These are phyloP conservation scores for Inosperma sp. DNA, from an alignment of 768 basidiomycete genomes.

Conservation along the genomic window DNA sequence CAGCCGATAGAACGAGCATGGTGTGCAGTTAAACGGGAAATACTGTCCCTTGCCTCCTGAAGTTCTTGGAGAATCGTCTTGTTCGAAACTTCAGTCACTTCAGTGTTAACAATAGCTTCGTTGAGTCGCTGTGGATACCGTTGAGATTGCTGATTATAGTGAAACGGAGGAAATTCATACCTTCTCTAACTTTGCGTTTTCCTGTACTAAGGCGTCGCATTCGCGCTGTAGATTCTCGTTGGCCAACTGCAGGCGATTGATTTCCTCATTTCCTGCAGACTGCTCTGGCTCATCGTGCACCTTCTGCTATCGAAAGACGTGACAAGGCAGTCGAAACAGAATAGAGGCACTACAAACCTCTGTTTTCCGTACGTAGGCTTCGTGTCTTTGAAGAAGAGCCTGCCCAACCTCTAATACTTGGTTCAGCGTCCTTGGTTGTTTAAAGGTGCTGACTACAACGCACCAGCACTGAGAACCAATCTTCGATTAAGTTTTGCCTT, in stretches of 20 bases:
- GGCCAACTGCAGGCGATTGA: constrained; percentile 11
- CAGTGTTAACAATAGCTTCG: constrained; percentile 75
- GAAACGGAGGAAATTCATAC: constrained; percentile 27
- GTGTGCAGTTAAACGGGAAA: constrained; percentile 64
- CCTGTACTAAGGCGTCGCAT: constrained; percentile 42
- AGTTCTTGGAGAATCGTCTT: constrained; percentile 70
- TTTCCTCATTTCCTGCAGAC: constrained; percentile 11
- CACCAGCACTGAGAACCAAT: constrained; percentile 83
- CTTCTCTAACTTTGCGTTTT: constrained; percentile 61
- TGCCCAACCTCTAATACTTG: constrained; percentile 73
- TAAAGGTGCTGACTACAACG: constrained; percentile 26
- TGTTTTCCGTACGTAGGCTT: constrained; percentile 73
- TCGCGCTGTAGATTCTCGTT: constrained; percentile 20
- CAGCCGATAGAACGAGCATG: constrained; percentile 67
- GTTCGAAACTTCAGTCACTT: constrained; percentile 75
- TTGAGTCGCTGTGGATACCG: constrained; percentile 59
- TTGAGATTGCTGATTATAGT: not conserved
- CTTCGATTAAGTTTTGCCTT: constrained; percentile 72
- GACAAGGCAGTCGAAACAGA: constrained; percentile 4
- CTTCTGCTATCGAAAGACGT: constrained; percentile 13
- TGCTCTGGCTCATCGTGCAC: constrained; percentile 16
- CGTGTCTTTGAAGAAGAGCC: constrained; percentile 80
- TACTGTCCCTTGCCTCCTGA: constrained; percentile 62
- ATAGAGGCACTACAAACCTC: constrained; percentile 42
- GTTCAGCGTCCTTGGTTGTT: not conserved